phyloP scores from a whole-genome alignment of 2,329 filamentous ascomycete species.

The Chrysoporthe deuterocubensis region DNA sequence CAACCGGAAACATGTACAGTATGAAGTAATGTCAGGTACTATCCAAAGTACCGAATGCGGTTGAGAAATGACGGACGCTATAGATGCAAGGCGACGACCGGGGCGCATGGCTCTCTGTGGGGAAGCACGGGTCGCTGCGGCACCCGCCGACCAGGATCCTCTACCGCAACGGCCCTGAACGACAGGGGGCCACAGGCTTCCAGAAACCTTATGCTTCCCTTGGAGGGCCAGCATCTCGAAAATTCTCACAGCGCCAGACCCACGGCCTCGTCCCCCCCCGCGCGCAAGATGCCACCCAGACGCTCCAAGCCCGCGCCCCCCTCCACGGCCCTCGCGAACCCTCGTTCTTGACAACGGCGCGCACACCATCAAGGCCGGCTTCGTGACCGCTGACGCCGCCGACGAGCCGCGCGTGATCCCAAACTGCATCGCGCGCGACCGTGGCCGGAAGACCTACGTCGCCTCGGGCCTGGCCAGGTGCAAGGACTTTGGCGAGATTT shows the following conservation, averaged over 20 bases:
- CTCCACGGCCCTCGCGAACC: constrained; percentile 64
- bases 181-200: not conserved
- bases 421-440: constrained; percentile 86
- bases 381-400: constrained; percentile 54
- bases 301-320: constrained; percentile 57
- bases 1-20: not conserved
- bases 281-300: constrained; percentile 31
- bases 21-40: not conserved
- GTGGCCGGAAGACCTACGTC: constrained; percentile 78
- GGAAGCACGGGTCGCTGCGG: not conserved
- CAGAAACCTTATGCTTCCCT: not conserved
- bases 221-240: not conserved
- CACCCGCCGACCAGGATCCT: not conserved
- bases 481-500: constrained; percentile 86
- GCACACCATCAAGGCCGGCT: constrained; percentile 88
- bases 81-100: not conserved
- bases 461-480: constrained; percentile 79
- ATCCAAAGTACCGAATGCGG: not conserved
- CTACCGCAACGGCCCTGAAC: not conserved
- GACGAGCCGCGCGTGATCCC: constrained; percentile 73
- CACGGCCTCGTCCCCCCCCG: not conserved
- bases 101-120: not conserved
- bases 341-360: constrained; percentile 94
- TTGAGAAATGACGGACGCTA: not conserved
- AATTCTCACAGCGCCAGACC: not conserved